Conservation (phyloP, 2,329 filamentous ascomycete species). For the Pseudogymnoascus sp. region DNA sequence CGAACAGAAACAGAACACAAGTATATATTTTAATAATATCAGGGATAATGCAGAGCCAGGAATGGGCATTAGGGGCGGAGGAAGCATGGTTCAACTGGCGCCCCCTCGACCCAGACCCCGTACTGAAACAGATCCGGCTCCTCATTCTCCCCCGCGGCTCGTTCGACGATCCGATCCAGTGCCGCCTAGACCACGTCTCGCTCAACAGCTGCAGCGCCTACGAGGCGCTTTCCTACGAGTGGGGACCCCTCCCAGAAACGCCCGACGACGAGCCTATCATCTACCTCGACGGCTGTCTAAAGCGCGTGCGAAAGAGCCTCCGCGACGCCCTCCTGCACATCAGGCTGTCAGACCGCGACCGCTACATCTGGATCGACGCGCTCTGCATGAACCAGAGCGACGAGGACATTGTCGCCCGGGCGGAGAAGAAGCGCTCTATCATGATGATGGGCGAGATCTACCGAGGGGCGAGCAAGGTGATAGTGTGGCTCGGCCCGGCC, state of each 20-base stretch:
- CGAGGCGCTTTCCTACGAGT: conserved; percentile 11
- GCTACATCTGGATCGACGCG: conserved; percentile 11
- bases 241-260: conserved; percentile 3
- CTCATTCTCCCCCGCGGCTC: background rate
- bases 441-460: conserved; percentile 7
- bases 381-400: conserved; percentile 10
- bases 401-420: background rate
- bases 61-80: no score
- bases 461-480: background rate
- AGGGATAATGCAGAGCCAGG: no score
- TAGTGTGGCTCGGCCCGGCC: conserved; percentile 8
- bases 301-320: no score
- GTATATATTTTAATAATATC: no score
- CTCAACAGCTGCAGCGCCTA: conserved; percentile 8
- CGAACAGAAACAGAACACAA: no score
- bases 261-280: no score
- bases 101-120: no score
- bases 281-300: no score
- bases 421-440: background rate
- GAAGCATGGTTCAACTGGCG: no score
- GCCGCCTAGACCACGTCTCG: background rate
- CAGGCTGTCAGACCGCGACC: background rate
- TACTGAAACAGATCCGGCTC: background rate
- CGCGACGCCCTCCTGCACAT: no score
- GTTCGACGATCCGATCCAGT: background rate